Evolutionary conservation across 1,284 basidiomycete species (phyloP).

Genomic region (Xerocomus nothofagi): DNA sequence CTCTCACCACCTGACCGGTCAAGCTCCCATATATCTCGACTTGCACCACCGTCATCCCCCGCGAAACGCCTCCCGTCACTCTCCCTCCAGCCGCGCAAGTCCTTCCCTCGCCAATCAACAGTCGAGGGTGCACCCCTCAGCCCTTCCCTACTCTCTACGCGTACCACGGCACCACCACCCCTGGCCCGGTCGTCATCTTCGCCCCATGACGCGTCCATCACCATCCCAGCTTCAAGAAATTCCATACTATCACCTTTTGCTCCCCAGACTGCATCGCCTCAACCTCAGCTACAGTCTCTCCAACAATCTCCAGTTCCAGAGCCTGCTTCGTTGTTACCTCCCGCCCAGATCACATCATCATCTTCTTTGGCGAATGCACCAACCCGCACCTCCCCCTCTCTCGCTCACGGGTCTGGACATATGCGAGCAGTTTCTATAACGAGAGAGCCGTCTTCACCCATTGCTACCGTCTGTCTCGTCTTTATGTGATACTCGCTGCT

Average conservation of each 20-base stretch:
- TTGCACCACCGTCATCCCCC: constrained; percentile 39
- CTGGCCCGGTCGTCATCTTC: constrained; percentile 21
- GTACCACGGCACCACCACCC: constrained; percentile 5
- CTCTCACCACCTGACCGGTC: constrained; percentile 25
- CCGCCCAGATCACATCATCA: constrained; percentile 17
- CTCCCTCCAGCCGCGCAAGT: constrained; percentile 34
- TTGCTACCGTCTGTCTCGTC: constrained; percentile 26
- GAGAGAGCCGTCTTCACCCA: constrained; percentile 28
- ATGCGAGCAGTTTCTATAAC: constrained; percentile 22
- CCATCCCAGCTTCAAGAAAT: constrained; percentile 10
- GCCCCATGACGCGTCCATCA: constrained; percentile 11
- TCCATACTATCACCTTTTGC: constrained; percentile 11
- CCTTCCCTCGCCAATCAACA: constrained; percentile 35
- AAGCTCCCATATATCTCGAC: constrained; percentile 28
- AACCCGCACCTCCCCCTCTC: constrained; percentile 4
- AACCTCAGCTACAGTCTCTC: constrained; percentile 16
- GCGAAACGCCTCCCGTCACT: constrained; percentile 43
- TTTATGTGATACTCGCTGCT: constrained; percentile 28
- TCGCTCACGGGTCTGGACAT: constrained; percentile 16
- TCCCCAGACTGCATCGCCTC: constrained; percentile 21
- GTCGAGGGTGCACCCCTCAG: constrained; percentile 27
- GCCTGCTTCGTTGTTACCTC: constrained; percentile 6
- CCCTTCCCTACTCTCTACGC: constrained; percentile 22
- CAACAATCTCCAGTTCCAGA: constrained; percentile 15
- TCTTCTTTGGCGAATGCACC: constrained; percentile 18